Evolutionary conservation across 345 rosid species (phyloP).

Genomic region (Citrus cavaleriei): DNA sequence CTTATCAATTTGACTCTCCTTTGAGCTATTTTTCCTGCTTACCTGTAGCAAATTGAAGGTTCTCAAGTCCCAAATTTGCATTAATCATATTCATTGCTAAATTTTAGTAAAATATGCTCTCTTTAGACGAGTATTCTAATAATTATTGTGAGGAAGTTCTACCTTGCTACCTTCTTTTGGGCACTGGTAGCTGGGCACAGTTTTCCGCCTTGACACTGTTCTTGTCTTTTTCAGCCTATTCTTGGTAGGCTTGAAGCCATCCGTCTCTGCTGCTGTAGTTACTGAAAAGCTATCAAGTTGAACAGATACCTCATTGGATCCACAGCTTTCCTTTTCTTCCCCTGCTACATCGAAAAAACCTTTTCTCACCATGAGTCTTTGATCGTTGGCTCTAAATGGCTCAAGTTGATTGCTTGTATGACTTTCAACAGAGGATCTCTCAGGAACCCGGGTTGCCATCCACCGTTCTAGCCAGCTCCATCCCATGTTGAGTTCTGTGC

Average conservation of each 20-base stretch:
- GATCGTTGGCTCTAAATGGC: conserved; percentile 17
- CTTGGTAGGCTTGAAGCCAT: conserved; percentile 24
- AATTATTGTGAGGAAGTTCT: background rate
- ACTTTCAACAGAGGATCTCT: conserved; percentile 30
- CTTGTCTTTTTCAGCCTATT: conserved; percentile 31
- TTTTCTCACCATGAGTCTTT: conserved; percentile 22
- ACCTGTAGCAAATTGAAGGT: conserved; percentile 24
- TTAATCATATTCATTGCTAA: background rate
- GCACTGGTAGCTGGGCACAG: conserved; percentile 49
- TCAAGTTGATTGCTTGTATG: conserved; percentile 26
- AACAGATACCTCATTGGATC: conserved; percentile 69
- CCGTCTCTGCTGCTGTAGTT: conserved; percentile 16
- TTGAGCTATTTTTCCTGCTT: conserved; percentile 31
- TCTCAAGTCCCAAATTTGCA: background rate
- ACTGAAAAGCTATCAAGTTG: conserved; percentile 41
- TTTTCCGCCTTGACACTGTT: conserved; percentile 43
- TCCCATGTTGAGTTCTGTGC: conserved; percentile 46
- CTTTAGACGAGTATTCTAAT: background rate
- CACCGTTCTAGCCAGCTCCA: conserved; percentile 90
- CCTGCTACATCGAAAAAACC: conserved; percentile 37
- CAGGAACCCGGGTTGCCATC: conserved; percentile 85
- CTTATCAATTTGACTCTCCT: conserved; percentile 29
- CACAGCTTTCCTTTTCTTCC: conserved; percentile 83
- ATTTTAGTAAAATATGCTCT: background rate
- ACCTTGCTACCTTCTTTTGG: conserved; percentile 46